Evolutionary conservation across 441 rosid species (phyloP).

Genomic region (Macaranga tanarius): DNA sequence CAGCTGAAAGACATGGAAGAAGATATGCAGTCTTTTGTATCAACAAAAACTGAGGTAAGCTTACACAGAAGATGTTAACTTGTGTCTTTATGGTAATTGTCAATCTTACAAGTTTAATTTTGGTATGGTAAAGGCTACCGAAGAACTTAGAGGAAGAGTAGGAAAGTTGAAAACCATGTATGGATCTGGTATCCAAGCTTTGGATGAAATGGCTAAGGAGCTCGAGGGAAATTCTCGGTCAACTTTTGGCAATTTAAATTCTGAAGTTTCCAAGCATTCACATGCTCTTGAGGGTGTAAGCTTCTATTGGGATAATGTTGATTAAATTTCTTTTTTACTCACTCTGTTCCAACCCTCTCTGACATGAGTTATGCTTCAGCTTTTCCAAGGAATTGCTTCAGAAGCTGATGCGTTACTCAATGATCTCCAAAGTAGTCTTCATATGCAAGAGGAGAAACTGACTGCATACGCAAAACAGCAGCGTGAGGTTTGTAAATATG

Average conservation of each 20-base stretch:
- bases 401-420: conserved; percentile 83
- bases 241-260: conserved; percentile 65
- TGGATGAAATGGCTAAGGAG: conserved; percentile 70
- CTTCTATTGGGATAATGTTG: conserved; percentile 3
- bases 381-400: conserved; percentile 80
- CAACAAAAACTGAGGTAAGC: conserved; percentile 76
- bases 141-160: conserved; percentile 67
- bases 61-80: background rate
- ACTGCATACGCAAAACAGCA: conserved; percentile 77
- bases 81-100: conserved; percentile 8
- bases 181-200: conserved; percentile 68
- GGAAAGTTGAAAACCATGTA: conserved; percentile 62
- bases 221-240: conserved; percentile 71
- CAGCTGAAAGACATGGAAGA: conserved; percentile 90
- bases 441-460: conserved; percentile 78
- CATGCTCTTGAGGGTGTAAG: conserved; percentile 79
- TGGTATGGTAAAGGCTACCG: conserved; percentile 61
- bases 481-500: conserved; percentile 56
- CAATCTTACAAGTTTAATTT: conserved; percentile 19
- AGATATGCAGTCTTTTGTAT: conserved; percentile 88
- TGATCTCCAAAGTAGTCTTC: conserved; percentile 84
- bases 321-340: conserved; percentile 13
- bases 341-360: conserved; percentile 7
- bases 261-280: conserved; percentile 87
- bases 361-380: conserved; percentile 41